Evolutionary conservation across 352 stramenopile genomes (phyloP).

Genomic region (Globisporangium carolinianum): DNA sequence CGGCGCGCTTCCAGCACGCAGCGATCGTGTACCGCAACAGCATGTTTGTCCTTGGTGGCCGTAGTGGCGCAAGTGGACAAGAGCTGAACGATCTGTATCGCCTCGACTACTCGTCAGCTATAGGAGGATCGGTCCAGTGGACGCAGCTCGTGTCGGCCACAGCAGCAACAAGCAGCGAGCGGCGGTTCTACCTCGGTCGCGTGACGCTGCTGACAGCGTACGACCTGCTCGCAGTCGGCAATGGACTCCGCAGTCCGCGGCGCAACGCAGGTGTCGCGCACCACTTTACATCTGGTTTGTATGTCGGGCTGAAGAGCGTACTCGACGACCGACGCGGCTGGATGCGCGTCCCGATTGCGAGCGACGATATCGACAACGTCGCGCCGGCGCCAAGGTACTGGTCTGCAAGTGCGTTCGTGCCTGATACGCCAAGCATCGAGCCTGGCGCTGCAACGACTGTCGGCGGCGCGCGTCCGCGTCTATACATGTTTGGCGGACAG

Average conservation of each 20-base stretch:
- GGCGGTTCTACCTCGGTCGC: slow-evolving; percentile 26
- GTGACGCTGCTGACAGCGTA: slow-evolving; percentile 37
- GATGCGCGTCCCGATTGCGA: slow-evolving; percentile 12
- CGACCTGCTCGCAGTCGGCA: slow-evolving; percentile 34
- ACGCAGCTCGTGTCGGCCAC: slow-evolving; percentile 27
- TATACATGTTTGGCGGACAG: slow-evolving; percentile 64
- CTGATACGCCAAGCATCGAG: slow-evolving; percentile 6
- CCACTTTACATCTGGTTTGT: slow-evolving; percentile 23
- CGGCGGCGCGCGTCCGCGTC: slow-evolving; percentile 6
- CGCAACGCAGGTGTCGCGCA: slow-evolving; percentile 7
- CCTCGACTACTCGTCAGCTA: slow-evolving; percentile 41
- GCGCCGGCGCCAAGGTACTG: slow-evolving; percentile 32
- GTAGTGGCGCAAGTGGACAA: slow-evolving; percentile 19
- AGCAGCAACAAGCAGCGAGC: slow-evolving; percentile 9
- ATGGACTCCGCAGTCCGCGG: slow-evolving; percentile 19
- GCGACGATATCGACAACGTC: slow-evolving; percentile 2
- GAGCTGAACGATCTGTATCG: slow-evolving; percentile 50
- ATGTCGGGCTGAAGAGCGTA: slow-evolving; percentile 30
- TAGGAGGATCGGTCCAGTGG: slow-evolving; percentile 23
- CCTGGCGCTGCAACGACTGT: neutral
- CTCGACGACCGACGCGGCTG: slow-evolving; percentile 37
- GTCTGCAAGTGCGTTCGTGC: slow-evolving; percentile 29
- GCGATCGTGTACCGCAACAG: slow-evolving; percentile 44
- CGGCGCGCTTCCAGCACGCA: slow-evolving; percentile 50
- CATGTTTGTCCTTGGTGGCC: slow-evolving; percentile 69